Evolutionary conservation across 2,329 filamentous ascomycete genomes (phyloP).

Genomic region (Fusarium kyushuense): DNA sequence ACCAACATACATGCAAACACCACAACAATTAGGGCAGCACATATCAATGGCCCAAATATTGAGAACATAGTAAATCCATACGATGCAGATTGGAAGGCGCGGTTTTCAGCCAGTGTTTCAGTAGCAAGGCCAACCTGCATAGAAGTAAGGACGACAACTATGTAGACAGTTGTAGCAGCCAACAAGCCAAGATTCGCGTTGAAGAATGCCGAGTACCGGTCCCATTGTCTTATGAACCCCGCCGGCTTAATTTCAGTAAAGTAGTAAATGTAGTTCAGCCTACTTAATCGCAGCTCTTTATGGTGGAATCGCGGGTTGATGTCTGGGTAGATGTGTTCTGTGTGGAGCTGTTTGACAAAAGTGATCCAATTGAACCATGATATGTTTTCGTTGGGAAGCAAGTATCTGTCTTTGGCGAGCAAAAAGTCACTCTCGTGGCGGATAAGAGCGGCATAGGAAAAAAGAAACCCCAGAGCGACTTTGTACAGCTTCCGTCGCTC

Average conservation of each 20-base stretch:
- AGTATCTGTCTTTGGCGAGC: no score
- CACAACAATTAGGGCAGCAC: background rate
- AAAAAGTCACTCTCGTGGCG: no score
- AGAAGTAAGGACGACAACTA: background rate
- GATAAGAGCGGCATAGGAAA: no score
- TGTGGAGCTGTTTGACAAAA: background rate
- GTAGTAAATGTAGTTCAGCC: background rate
- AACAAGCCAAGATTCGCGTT: background rate
- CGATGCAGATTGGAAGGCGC: background rate
- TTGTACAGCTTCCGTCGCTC: no score
- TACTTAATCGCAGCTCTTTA: background rate
- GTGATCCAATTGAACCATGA: background rate
- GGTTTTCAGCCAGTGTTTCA: fast-evolving
- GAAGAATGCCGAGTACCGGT: background rate
- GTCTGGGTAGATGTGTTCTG: background rate
- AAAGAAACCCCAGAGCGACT: no score
- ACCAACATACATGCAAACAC: background rate
- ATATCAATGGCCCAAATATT: background rate
- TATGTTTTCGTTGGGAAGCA: no score
- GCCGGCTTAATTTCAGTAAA: background rate
- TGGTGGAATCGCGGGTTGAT: background rate
- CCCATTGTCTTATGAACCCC: fast-evolving
- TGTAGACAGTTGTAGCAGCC: background rate
- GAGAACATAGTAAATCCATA: background rate
- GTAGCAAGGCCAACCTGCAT: conserved; percentile 4